A percentile compares a stretch with the other conserved stretches of the same genome.
phyloP scores from a whole-genome alignment of 176 grass and related monocot genomes.

The Triticum urartu region DNA sequence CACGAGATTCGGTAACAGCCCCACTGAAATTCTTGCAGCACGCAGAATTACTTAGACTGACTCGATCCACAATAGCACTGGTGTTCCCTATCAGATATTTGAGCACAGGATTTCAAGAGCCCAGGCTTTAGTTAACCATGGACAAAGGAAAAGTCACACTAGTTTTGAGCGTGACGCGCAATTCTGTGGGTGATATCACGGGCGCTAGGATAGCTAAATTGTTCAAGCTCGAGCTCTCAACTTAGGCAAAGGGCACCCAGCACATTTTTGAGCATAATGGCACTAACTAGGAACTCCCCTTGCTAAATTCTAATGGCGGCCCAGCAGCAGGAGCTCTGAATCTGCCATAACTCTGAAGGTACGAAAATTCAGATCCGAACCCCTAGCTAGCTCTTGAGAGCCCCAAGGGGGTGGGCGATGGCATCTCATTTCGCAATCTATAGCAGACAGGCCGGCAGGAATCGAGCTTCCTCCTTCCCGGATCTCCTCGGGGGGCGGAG shows the following conservation, averaged over 20 bases:
- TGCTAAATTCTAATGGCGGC: background rate
- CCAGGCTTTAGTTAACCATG: background rate
- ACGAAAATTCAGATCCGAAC: constrained; percentile 22
- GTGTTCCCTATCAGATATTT: background rate
- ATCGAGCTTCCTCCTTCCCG: background rate
- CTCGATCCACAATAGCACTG: background rate
- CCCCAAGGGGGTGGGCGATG: background rate
- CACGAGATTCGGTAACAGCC: background rate
- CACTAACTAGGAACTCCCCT: background rate
- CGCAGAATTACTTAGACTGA: background rate
- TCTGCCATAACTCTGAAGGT: background rate
- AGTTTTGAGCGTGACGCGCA: background rate
- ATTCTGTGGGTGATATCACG: background rate
- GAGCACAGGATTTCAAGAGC: background rate
- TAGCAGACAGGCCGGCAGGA: background rate
- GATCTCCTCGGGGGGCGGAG: background rate
- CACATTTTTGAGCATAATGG: background rate
- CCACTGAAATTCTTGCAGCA: background rate
- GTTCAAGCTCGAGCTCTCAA: constrained; percentile 18
- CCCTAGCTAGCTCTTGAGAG: background rate
- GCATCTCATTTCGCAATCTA: constrained; percentile 13
- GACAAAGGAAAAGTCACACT: background rate
- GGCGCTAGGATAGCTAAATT: background rate
- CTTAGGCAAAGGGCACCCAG: background rate
- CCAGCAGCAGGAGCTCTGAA: background rate